These are phyloP conservation scores for Ceratocystis cacaofunesta DNA, from an alignment of 2,329 filamentous ascomycete genomes.

Conservation along the genomic window DNA sequence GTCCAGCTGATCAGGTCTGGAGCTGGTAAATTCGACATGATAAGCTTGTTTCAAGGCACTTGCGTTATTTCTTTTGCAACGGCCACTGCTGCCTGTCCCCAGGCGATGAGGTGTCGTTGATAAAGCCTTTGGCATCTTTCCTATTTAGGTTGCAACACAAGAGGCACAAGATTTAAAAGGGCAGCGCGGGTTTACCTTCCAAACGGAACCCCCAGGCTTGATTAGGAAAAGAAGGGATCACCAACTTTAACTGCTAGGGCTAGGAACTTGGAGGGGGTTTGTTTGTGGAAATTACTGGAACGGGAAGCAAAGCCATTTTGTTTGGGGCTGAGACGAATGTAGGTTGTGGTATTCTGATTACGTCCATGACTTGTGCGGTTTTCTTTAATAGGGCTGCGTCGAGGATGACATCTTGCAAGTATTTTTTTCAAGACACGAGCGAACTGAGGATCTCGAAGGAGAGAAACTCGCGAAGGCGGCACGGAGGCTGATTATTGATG, in stretches of 20 bases:
- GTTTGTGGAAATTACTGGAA: neutral
- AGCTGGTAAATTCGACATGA: too few species aligned
- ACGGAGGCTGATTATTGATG: too few species aligned
- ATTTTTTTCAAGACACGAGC: too few species aligned
- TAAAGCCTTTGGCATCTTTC: conserved; percentile 1
- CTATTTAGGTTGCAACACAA: conserved; percentile 1
- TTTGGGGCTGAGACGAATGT: neutral
- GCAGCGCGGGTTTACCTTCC: neutral
- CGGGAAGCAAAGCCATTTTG: neutral
- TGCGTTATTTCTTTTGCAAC: neutral
- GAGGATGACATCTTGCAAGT: too few species aligned
- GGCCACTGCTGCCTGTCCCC: neutral
- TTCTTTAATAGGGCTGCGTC: too few species aligned
- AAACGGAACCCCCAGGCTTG: neutral
- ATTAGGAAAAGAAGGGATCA: conserved; percentile 5
- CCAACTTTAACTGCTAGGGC: neutral
- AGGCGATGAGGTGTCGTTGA: neutral
- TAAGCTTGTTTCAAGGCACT: neutral
- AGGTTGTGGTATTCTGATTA: neutral
- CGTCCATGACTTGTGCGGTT: neutral
- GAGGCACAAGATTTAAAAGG: neutral
- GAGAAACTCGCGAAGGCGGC: too few species aligned
- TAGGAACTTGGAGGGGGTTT: neutral
- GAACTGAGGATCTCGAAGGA: too few species aligned
- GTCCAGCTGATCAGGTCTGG: too few species aligned